phyloP scores from a whole-genome alignment of 2,329 filamentous ascomycete species.

The Verticillium nubilum region DNA sequence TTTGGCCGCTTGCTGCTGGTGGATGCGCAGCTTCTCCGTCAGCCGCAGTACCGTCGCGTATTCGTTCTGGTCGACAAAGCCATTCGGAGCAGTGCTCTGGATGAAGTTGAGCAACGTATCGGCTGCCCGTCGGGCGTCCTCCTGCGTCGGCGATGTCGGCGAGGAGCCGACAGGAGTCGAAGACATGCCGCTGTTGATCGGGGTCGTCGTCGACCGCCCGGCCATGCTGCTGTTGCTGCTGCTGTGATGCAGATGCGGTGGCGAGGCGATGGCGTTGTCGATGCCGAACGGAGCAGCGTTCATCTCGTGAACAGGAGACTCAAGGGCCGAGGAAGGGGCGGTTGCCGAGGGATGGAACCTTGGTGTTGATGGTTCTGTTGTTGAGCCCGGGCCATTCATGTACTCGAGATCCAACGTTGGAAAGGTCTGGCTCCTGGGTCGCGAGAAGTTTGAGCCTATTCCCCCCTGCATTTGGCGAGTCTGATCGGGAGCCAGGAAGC shows the following conservation, averaged over 20 bases:
- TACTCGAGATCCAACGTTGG: slow-evolving; percentile 64
- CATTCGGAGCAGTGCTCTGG: slow-evolving; percentile 58
- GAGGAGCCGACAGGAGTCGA: slow-evolving; percentile 46
- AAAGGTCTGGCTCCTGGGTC: slow-evolving; percentile 84
- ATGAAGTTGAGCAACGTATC: slow-evolving; percentile 80
- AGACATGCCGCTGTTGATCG: slow-evolving; percentile 19
- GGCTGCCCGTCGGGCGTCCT: slow-evolving; percentile 78
- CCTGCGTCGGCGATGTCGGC: slow-evolving; percentile 67
- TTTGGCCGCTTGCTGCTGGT: slow-evolving; percentile 38
- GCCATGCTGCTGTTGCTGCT: slow-evolving; percentile 45
- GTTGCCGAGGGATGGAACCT: slow-evolving; percentile 42
- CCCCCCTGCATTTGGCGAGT: slow-evolving; percentile 27
- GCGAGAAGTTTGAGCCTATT: slow-evolving; percentile 51
- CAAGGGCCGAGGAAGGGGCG: slow-evolving; percentile 45
- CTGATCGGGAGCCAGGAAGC: slow-evolving; percentile 47
- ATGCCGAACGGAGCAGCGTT: slow-evolving; percentile 34
- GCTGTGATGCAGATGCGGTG: slow-evolving; percentile 42
- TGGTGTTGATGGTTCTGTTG: slow-evolving; percentile 41
- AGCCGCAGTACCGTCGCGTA: slow-evolving; percentile 73
- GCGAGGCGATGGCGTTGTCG: slow-evolving; percentile 31
- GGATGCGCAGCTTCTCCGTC: slow-evolving; percentile 77
- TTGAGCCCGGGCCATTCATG: slow-evolving; percentile 34
- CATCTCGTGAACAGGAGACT: slow-evolving; percentile 44
- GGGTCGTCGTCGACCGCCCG: slow-evolving; percentile 29
- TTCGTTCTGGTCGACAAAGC: slow-evolving; percentile 71